Evolutionary conservation across 306 rosid genomes (phyloP), one percentile per base, ranked within the genome.

Genomic region (Sphenostylis stenocarpa): DNA sequence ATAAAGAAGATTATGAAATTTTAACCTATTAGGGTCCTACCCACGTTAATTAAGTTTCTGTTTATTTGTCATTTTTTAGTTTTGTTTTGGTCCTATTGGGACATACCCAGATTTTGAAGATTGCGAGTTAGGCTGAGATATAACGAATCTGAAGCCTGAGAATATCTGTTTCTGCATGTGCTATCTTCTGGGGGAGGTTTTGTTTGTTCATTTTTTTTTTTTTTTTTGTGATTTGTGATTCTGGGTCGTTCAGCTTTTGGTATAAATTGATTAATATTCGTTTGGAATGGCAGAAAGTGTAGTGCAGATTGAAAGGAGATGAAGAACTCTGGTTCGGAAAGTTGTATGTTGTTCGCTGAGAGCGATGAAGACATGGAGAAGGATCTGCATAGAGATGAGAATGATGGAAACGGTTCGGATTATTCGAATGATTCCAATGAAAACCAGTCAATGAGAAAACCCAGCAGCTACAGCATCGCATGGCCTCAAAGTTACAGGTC

Each of bases 401-500:
- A 67, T 6, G 92, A 83, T 2, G 94, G 90, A 51, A 88, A 89
- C 31, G 87, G 82, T 7, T 91, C 97, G 0, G 93, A 89, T 66
- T 82, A 62, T 75, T 94, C 97, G 0, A 75, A 66, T 60, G 85
- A 73, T 13, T 89, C 86, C 1, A 61, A 48, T 7, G 93, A 86
- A 4, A 67, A 80, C 64, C 82, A 41, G 49, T 72, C 70, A 16
- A 85, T 79, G 73, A 83, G 72, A 53, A 88, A 76, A 43, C 91
- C 90, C 62, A 79, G 94, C 73, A 85, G 87, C 21, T 88, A 79
- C 80, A 85, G 76, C 63, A 76, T 89, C 33, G 68, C 89, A n/a
- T 94, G 98, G 98, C 98, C 98, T 75, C 96, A 91, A 67, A 91
- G 96, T 86, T 94, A 90, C 84, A 90, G 96, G 97, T n/a, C n/a